phyloP scores from a whole-genome alignment of 176 grass and related monocot genomes.

The Hyparrhenia diplandra region DNA sequence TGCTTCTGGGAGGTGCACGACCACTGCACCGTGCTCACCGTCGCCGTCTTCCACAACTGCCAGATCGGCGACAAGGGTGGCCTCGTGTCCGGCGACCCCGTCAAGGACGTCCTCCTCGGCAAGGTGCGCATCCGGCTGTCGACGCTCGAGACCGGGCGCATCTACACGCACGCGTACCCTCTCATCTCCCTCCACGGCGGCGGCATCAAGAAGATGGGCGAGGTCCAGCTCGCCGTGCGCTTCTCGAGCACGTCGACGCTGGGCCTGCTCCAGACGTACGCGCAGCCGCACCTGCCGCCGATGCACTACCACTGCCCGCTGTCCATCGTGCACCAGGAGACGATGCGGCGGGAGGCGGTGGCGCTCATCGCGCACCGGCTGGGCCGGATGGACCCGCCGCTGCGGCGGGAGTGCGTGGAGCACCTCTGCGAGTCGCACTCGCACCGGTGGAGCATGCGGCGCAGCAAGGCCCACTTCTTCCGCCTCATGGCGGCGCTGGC shows the following conservation, averaged over 20 bases:
- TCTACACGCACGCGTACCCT: slow-evolving; percentile 77
- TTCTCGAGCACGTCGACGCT: slow-evolving; percentile 53
- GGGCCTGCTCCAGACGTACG: slow-evolving; percentile 53
- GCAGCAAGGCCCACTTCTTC: slow-evolving; percentile 84
- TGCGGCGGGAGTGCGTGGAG: slow-evolving; percentile 60
- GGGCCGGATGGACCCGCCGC: slow-evolving; percentile 66
- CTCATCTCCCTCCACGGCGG: slow-evolving; percentile 54
- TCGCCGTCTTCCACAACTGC: slow-evolving; percentile 83
- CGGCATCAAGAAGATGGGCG: slow-evolving; percentile 70
- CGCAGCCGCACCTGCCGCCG: slow-evolving; percentile 47
- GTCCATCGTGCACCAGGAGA: slow-evolving; percentile 62
- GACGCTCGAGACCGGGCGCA: slow-evolving; percentile 69
- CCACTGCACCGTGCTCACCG: slow-evolving; percentile 69
- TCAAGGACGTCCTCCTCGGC: slow-evolving; percentile 67
- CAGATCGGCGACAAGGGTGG: slow-evolving; percentile 62
- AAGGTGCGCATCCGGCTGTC: slow-evolving; percentile 82
- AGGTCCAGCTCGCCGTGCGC: slow-evolving; percentile 61
- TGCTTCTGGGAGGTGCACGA: slow-evolving; percentile 83
- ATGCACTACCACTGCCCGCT: slow-evolving; percentile 69
- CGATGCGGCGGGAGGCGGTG: slow-evolving; percentile 52
- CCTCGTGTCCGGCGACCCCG: slow-evolving; percentile 33
- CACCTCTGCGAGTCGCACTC: slow-evolving; percentile 62
- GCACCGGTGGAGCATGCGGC: slow-evolving; percentile 75
- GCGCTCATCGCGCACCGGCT: slow-evolving; percentile 59
- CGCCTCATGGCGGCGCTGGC: slow-evolving; percentile 54